These are phyloP conservation scores for Hymenoscyphus occultus DNA, from an alignment of 2,329 filamentous ascomycete species.

Conservation along the genomic window DNA sequence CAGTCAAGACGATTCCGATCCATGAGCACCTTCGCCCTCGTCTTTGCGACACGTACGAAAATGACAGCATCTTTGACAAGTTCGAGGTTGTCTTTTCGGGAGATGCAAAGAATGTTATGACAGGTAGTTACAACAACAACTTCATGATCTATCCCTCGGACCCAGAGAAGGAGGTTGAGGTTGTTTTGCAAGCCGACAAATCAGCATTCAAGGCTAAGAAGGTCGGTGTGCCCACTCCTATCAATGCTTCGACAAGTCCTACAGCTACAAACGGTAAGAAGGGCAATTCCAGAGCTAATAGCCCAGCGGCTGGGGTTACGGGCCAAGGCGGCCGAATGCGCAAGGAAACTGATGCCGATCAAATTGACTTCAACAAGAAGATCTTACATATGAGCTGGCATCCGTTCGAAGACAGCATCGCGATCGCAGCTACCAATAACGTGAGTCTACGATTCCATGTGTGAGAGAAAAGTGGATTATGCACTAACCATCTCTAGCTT, in stretches of 20 bases:
- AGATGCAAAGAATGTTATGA: conserved; percentile 99
- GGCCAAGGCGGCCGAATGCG: conserved; percentile 91
- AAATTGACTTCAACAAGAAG: conserved; percentile 99
- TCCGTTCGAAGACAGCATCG: conserved; percentile 98
- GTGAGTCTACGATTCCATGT: conserved; percentile 56
- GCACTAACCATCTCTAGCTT: conserved; percentile 47
- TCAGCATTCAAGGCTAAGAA: conserved; percentile 99
- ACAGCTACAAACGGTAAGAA: conserved; percentile 77
- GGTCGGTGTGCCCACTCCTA: conserved; percentile 94
- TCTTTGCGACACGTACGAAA: conserved; percentile 97
- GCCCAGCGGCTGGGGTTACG: conserved; percentile 70
- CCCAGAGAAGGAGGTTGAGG: conserved; percentile 92
- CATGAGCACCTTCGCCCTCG: conserved; percentile 94
- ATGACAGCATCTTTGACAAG: conserved; percentile 99
- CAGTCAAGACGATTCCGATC: conserved; percentile 97
- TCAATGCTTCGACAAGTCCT: conserved; percentile 77
- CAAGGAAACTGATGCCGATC: conserved; percentile 97
- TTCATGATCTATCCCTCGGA: conserved; percentile 99
- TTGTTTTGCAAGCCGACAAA: conserved; percentile 96
- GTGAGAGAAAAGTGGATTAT: neutral
- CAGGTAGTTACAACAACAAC: conserved; percentile 99
- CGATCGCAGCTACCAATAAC: conserved; percentile 98
- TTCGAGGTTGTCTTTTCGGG: conserved; percentile 99
- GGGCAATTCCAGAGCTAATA: conserved; percentile 80
- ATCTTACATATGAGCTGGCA: conserved; percentile 99